A percentile compares a stretch with the other conserved stretches of the same genome.
phyloP scores from a whole-genome alignment of 805 yeast genomes.

The Saturnispora hagleri region DNA sequence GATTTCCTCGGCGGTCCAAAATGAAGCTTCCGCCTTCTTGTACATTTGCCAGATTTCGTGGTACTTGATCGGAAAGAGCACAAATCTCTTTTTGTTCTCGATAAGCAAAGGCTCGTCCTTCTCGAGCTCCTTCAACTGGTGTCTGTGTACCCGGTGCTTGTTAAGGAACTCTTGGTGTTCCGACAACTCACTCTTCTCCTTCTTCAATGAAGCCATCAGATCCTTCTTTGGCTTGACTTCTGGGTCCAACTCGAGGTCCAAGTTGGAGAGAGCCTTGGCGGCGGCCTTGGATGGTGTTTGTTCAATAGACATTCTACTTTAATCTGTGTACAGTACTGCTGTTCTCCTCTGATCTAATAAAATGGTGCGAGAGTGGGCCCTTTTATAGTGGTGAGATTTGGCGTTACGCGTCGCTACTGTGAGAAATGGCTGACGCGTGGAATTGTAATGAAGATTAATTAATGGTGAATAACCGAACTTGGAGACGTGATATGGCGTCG shows the following conservation, averaged over 20 bases:
- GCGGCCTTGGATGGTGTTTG: slow-evolving; percentile 67
- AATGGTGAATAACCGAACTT: background rate
- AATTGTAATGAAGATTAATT: background rate
- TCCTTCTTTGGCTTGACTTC: slow-evolving; percentile 28
- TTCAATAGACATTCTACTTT: slow-evolving; percentile 36
- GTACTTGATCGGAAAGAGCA: slow-evolving; percentile 91
- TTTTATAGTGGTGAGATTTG: background rate
- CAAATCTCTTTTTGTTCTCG: slow-evolving; percentile 85
- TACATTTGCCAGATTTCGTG: slow-evolving; percentile 98
- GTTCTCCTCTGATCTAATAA: background rate
- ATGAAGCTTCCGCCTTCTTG: slow-evolving; percentile 98
- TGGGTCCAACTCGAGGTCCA: slow-evolving; percentile 35
- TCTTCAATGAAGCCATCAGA: slow-evolving; percentile 16
- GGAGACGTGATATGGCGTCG: too few relatives aligned
- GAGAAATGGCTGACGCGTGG: background rate
- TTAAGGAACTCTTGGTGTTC: slow-evolving; percentile 49
- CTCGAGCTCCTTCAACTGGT: slow-evolving; percentile 62
- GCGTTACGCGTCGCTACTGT: background rate
- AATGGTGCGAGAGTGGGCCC: background rate
- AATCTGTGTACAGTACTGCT: background rate
- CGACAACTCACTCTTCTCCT: slow-evolving; percentile 15
- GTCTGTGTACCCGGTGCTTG: slow-evolving; percentile 64
- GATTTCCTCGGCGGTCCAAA: slow-evolving; percentile 99
- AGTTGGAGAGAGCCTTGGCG: slow-evolving; percentile 44
- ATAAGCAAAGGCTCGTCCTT: slow-evolving; percentile 79